Percentiles rank a stretch among this genome's conserved stretches.
Conservation (phyloP, 345 rosid genomes). For the Hypericum androsaemum region DNA sequence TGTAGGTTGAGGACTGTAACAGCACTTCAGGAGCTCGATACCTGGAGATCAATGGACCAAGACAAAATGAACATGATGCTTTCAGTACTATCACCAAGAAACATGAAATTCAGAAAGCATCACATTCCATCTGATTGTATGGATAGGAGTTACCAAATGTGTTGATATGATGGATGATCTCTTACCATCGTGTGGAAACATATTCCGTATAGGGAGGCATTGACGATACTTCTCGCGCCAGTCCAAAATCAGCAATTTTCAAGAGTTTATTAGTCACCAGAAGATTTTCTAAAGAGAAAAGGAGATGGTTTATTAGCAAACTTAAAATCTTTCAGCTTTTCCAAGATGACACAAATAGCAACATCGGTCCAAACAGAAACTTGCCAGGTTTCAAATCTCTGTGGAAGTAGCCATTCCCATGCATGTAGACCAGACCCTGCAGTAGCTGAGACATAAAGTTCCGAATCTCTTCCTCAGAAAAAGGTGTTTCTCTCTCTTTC, state of each 20-base stretch:
- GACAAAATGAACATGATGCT: conserved; percentile 3
- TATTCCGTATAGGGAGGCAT: conserved; percentile 93
- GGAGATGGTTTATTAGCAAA: conserved; percentile 4
- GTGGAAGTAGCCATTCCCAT: conserved; percentile 73
- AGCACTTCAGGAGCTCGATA: conserved; percentile 96
- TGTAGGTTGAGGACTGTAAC: conserved; percentile 68
- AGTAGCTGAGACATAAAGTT: conserved; percentile 68
- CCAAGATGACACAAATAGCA: conserved; percentile 7
- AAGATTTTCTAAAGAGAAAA: conserved; percentile 51
- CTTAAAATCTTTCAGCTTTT: conserved; percentile 1
- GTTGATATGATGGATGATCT: not conserved
- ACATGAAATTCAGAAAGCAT: not conserved
- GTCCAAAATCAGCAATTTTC: conserved; percentile 93
- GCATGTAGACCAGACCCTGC: conserved; percentile 91
- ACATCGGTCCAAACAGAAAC: not conserved
- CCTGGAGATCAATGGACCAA: conserved; percentile 32
- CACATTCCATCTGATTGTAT: not conserved
- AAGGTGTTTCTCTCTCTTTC: conserved; percentile 56
- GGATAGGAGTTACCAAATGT: not conserved
- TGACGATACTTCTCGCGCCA: conserved; percentile 89
- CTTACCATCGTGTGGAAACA: conserved; percentile 93
- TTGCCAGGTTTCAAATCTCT: conserved; percentile 91
- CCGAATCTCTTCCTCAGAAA: conserved; percentile 70
- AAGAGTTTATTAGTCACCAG: conserved; percentile 69
- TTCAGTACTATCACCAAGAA: conserved; percentile 6